Evolutionary conservation across 2,329 filamentous ascomycete genomes (phyloP).

Genomic region (Aspergillus sp.): DNA sequence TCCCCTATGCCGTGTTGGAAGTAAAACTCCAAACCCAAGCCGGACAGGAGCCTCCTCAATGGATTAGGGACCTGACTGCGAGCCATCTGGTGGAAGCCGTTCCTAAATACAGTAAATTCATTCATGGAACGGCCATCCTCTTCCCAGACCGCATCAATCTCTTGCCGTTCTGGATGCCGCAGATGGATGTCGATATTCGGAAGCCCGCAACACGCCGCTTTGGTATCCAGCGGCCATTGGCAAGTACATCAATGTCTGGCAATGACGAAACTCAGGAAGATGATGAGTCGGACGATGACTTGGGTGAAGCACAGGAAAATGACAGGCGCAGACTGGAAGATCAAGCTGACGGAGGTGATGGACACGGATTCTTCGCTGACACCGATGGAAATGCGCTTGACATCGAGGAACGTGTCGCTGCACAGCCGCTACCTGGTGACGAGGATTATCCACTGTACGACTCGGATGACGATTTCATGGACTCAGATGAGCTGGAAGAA

Average conservation of each 20-base stretch:
- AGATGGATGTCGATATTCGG: constrained; percentile 96
- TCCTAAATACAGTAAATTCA: constrained; percentile 98
- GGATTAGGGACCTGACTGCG: constrained; percentile 87
- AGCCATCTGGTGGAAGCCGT: constrained; percentile 98
- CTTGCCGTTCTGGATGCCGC: constrained; percentile 93
- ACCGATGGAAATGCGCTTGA: constrained; percentile 52
- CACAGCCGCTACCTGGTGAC: constrained; percentile 49
- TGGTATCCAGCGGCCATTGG: constrained; percentile 74
- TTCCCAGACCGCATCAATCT: constrained; percentile 84
- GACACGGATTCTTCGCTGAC: constrained; percentile 40
- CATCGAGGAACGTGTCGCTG: constrained; percentile 74
- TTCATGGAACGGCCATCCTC: constrained; percentile 82
- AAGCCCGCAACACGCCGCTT: constrained; percentile 86
- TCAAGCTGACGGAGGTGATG: constrained; percentile 28
- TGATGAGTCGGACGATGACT: constrained; percentile 59
- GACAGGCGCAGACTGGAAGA: constrained; percentile 41
- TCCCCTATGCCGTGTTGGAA: constrained; percentile 93
- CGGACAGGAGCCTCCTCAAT: constrained; percentile 90
- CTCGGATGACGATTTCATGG: constrained; percentile 74
- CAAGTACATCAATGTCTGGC: constrained; percentile 67
- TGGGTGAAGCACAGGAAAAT: constrained; percentile 5
- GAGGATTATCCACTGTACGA: constrained; percentile 86
- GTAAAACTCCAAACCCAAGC: constrained; percentile 96
- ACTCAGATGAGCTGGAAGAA: constrained; percentile 68
- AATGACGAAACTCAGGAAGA: constrained; percentile 71